These are phyloP conservation scores for Hypomontagnella monticulosa DNA, from an alignment of 495 filamentous ascomycete species.

Conservation along the genomic window DNA sequence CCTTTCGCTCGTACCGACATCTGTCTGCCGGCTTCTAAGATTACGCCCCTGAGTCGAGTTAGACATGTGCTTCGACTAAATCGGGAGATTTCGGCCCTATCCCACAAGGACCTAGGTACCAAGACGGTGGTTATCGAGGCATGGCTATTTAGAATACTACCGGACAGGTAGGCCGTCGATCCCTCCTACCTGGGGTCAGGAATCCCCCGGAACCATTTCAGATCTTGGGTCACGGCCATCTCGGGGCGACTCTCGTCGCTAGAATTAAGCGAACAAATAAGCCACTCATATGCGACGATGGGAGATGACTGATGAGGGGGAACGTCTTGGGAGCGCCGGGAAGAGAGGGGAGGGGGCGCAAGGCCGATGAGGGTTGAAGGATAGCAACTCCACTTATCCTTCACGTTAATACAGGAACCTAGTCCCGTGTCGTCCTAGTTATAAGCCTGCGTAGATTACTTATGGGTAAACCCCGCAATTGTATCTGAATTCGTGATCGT, in stretches of 20 bases:
- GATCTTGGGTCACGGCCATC: slow-evolving; percentile 32
- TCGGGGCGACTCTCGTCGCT: slow-evolving; percentile 31
- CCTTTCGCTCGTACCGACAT: too few species aligned
- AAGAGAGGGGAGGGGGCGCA: slow-evolving; percentile 7
- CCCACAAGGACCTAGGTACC: slow-evolving; percentile 7
- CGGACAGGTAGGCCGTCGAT: slow-evolving; percentile 26
- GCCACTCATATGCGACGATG: slow-evolving; percentile 24
- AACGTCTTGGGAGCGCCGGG: slow-evolving; percentile 16
- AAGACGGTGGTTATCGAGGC: slow-evolving; percentile 2
- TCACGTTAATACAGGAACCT: slow-evolving; percentile 19
- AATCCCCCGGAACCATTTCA: slow-evolving; percentile 25
- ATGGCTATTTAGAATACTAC: slow-evolving; percentile 14
- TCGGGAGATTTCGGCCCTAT: slow-evolving; percentile 23
- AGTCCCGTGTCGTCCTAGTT: slow-evolving; percentile 31
- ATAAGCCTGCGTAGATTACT: slow-evolving; percentile 31
- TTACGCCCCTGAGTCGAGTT: slow-evolving; percentile 9
- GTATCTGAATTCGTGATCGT: slow-evolving; percentile 38
- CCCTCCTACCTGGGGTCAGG: slow-evolving; percentile 21
- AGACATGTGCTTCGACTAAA: slow-evolving; percentile 6
- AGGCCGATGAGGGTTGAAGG: slow-evolving; percentile 18
- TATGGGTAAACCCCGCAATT: slow-evolving; percentile 40
- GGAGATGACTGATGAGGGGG: slow-evolving; percentile 29
- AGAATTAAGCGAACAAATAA: slow-evolving; percentile 37
- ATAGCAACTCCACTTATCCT: slow-evolving; percentile 30
- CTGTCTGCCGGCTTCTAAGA: not conserved